phyloP scores from a whole-genome alignment of 768 basidiomycete genomes.

The Cubamyces sp. region DNA sequence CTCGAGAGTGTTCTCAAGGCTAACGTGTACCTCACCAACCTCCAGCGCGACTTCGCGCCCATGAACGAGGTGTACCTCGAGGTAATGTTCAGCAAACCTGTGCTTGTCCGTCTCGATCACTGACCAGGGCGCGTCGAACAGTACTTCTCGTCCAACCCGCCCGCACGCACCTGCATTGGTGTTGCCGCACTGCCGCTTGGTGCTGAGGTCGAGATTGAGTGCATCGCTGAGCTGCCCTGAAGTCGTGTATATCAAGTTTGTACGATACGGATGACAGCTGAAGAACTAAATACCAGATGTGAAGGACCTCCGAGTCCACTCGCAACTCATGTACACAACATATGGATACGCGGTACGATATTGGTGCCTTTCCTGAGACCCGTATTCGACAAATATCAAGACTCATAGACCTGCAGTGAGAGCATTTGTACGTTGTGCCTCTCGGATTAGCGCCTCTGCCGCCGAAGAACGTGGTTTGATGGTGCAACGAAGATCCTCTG shows the following conservation, averaged over 20 bases:
- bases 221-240: constrained; percentile 49
- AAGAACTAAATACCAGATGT: not conserved
- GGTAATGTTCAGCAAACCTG: constrained; percentile 26
- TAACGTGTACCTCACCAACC: constrained; percentile 44
- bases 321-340: too few species aligned
- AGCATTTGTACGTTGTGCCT: not conserved
- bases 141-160: constrained; percentile 54
- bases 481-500: constrained; percentile 8
- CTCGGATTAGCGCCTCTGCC: constrained; percentile 6
- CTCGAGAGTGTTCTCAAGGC: constrained; percentile 45
- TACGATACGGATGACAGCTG: not conserved
- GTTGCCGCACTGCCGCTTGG: constrained; percentile 56
- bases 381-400: too few species aligned
- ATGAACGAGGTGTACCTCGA: constrained; percentile 46
- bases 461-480: constrained; percentile 6
- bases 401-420: not conserved
- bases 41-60: constrained; percentile 40
- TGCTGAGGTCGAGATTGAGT: constrained; percentile 65
- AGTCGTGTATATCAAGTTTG: not conserved
- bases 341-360: too few species aligned
- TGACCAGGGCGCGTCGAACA: constrained; percentile 24
- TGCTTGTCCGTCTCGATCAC: too few species aligned
- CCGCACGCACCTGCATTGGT: constrained; percentile 63
- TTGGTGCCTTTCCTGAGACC: too few species aligned
- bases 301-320: too few species aligned